Evolutionary conservation across 164 flowering plant genomes (phyloP), one percentile per base, ranked within the genome.

Genomic region (Malania oleifera): DNA sequence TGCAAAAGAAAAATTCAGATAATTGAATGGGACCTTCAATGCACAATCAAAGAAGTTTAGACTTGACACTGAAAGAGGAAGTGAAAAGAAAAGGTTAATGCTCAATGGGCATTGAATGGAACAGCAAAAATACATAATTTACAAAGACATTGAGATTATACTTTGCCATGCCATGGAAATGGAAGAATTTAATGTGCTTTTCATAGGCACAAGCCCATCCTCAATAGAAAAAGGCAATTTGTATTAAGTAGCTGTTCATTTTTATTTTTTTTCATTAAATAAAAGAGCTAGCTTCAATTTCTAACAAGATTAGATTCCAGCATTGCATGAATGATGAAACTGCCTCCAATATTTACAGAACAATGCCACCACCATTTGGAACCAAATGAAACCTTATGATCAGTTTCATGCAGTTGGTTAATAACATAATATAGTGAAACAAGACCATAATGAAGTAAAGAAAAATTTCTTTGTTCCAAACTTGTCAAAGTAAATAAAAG

Each of bases 1-100:
- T 88, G 87, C 65, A 68, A 18, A 56, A 65, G 39, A 60, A 27
- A 34, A 8, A 51, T 40, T 40, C 17, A 40, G 2, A 28, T 3
- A 14, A 14, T 12, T 1, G 6, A 23, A 24, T 7, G n/a, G 10
- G 17, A 27, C 20, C 52, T 7, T 49, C 19, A 46, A 1, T 22
- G 17, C 20, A 11, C 50, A 18, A 2, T 49, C 26, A 11, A 15
- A 23, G 8, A 19, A 34, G 31, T 29, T 15, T 0, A 54, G 26
- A 50, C 14, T 23, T 20, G 12, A 26, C 41, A 58, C n/a, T 15
- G 37, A 34, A 1, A 57, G 31, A 29, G 50, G 2, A 38, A 52
- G 14, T 39, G 57, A 7, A 10, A 23, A 35, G 27, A 34, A 17
- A 20, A 1, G 23, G 4, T 11, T 9, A 31, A 31, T 31, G 9